These are phyloP conservation scores for Rhypophila decipiens DNA, from an alignment of 495 filamentous ascomycete species.

Conservation along the genomic window DNA sequence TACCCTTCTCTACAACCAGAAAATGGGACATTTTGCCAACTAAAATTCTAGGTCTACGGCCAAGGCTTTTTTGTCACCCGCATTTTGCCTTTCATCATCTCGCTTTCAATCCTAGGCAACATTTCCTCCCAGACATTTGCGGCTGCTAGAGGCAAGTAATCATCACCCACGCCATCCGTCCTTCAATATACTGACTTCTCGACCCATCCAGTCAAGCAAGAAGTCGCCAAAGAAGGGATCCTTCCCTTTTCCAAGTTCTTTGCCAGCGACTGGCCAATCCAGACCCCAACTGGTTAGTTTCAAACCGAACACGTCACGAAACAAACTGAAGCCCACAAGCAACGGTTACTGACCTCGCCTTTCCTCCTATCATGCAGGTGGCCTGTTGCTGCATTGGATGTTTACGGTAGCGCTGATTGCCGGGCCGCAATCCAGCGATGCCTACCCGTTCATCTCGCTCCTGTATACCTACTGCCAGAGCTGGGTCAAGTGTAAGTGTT, in stretches of 20 bases:
- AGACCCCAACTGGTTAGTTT: background rate
- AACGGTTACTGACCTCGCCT: too few species aligned
- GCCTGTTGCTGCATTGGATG: constrained; percentile 1
- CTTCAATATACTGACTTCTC: background rate
- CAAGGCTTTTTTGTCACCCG: constrained; percentile 1
- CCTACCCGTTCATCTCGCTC: background rate
- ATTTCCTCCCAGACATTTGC: constrained; percentile 5
- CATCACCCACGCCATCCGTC: background rate
- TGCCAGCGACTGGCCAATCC: constrained; percentile 3
- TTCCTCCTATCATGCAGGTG: background rate
- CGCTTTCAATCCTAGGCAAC: constrained; percentile 5
- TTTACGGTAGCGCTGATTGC: background rate
- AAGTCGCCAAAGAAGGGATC: constrained; percentile 1
- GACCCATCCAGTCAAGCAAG: constrained; percentile 8
- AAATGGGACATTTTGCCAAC: too few species aligned
- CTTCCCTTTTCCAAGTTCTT: constrained; percentile 1
- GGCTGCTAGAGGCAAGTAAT: constrained; percentile 6
- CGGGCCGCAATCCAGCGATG: background rate
- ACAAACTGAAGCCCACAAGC: too few species aligned
- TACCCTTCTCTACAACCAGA: too few species aligned
- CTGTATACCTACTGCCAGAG: background rate
- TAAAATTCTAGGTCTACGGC: constrained; percentile 2
- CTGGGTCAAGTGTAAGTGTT: background rate
- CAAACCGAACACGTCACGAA: too few species aligned
- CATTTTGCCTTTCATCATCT: constrained; percentile 3